These are phyloP conservation scores for Atkinsonella texensis DNA, from an alignment of 2,329 filamentous ascomycete species.

Conservation along the genomic window DNA sequence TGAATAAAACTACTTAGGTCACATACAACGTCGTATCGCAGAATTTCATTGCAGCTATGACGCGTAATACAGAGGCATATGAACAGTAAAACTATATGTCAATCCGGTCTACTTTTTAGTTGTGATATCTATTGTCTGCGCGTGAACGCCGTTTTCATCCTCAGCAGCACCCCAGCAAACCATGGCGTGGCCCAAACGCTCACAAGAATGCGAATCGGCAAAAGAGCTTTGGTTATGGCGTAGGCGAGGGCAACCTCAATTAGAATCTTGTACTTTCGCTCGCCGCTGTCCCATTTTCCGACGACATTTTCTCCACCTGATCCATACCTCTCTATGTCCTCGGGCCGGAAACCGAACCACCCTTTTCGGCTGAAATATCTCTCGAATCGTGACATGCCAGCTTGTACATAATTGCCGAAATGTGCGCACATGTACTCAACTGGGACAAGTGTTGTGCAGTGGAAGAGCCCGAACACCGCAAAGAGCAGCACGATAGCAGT, in stretches of 20 bases:
- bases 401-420: constrained; percentile 38
- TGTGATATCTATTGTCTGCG: constrained; percentile 12
- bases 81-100: neutral
- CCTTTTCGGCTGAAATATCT: constrained; percentile 66
- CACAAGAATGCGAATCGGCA: constrained; percentile 63
- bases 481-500: constrained; percentile 76
- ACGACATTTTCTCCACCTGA: constrained; percentile 17
- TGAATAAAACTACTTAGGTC: neutral
- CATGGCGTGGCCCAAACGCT: constrained; percentile 88
- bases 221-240: constrained; percentile 73
- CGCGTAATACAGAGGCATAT: neutral
- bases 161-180: constrained; percentile 62
- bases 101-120: constrained; percentile 1
- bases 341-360: constrained; percentile 57
- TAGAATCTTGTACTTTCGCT: constrained; percentile 42
- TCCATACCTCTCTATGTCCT: constrained; percentile 11
- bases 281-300: constrained; percentile 25
- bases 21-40: neutral
- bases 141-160: constrained; percentile 19
- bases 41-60: neutral
- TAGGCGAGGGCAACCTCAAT: constrained; percentile 77
- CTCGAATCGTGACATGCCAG: constrained; percentile 63
- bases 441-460: constrained; percentile 68
- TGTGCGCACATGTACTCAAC: constrained; percentile 35
- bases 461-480: constrained; percentile 63